phyloP scores from a whole-genome alignment of 2,329 filamentous ascomycete genomes.

The Metarhizium anisopliae region DNA sequence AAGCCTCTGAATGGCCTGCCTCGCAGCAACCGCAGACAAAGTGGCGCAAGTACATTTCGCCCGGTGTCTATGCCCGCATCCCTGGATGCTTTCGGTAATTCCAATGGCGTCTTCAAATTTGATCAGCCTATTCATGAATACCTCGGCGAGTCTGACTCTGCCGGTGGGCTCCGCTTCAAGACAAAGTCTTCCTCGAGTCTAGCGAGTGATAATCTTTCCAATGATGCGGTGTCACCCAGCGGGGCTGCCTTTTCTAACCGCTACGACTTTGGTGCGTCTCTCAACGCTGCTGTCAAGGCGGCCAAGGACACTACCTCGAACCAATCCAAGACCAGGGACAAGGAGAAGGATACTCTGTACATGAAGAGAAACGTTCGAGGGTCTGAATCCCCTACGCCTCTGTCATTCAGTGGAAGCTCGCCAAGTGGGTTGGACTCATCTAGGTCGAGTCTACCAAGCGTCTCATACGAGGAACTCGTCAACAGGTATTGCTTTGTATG shows the following conservation, averaged over 20 bases:
- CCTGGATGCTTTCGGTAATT: constrained; percentile 64
- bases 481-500: constrained; percentile 99
- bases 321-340: constrained; percentile 13
- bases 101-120: constrained; percentile 45
- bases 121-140: constrained; percentile 53
- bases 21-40: constrained; percentile 53
- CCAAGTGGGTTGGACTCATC: constrained; percentile 17
- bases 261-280: constrained; percentile 92
- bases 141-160: constrained; percentile 50
- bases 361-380: constrained; percentile 40
- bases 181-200: constrained; percentile 55
- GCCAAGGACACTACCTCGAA: constrained; percentile 51
- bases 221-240: constrained; percentile 43
- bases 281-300: constrained; percentile 71
- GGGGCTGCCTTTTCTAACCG: constrained; percentile 80
- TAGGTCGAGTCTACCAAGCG: constrained; percentile 56
- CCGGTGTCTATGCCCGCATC: constrained; percentile 47
- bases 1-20: constrained; percentile 49
- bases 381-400: constrained; percentile 8
- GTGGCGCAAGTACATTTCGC: constrained; percentile 29
- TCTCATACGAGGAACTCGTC: constrained; percentile 92
- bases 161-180: constrained; percentile 58
- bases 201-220: constrained; percentile 51
- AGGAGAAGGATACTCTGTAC: constrained; percentile 49
- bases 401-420: background rate